Percentiles rank a stretch among this genome's conserved stretches.
Conservation (phyloP, 371 early-diverging fungal genomes). For the Mucor circinelloides region DNA sequence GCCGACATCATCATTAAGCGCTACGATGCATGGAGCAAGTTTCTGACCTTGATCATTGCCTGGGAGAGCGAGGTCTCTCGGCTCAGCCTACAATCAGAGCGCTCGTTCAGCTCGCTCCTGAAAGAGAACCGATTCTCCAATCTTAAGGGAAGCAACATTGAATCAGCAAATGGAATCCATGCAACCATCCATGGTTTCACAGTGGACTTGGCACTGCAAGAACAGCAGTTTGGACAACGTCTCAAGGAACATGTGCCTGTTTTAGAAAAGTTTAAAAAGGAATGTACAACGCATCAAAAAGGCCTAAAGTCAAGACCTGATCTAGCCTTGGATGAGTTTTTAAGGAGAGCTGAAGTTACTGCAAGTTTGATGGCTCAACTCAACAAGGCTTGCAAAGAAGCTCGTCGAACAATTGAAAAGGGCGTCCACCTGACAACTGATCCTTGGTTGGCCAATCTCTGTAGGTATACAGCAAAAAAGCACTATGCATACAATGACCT, state of each 20-base stretch:
- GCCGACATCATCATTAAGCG: constrained; percentile 38
- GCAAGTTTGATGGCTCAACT: constrained; percentile 29
- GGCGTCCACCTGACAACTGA: constrained; percentile 21
- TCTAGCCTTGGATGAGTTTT: constrained; percentile 30
- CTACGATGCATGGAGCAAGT: constrained; percentile 28
- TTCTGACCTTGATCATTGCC: constrained; percentile 19
- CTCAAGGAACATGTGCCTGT: constrained; percentile 23
- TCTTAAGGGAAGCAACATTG: background rate
- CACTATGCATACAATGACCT: background rate
- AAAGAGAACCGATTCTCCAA: background rate
- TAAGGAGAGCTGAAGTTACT: constrained; percentile 35
- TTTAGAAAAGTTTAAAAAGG: constrained; percentile 25
- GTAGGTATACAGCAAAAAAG: constrained; percentile 22
- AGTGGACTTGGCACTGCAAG: constrained; percentile 8
- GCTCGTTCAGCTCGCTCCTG: background rate
- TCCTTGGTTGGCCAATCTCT: constrained; percentile 43
- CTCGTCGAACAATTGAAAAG: constrained; percentile 17
- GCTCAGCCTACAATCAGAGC: constrained; percentile 27
- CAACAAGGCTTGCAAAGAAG: constrained; percentile 29
- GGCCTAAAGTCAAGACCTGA: constrained; percentile 25
- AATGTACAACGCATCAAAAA: constrained; percentile 31
- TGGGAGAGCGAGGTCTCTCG: constrained; percentile 33
- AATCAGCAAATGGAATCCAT: background rate
- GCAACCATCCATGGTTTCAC: constrained; percentile 8
- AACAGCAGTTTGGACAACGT: background rate